phyloP scores from a whole-genome alignment of 805 yeast species.

The Starmerella vaccinii region DNA sequence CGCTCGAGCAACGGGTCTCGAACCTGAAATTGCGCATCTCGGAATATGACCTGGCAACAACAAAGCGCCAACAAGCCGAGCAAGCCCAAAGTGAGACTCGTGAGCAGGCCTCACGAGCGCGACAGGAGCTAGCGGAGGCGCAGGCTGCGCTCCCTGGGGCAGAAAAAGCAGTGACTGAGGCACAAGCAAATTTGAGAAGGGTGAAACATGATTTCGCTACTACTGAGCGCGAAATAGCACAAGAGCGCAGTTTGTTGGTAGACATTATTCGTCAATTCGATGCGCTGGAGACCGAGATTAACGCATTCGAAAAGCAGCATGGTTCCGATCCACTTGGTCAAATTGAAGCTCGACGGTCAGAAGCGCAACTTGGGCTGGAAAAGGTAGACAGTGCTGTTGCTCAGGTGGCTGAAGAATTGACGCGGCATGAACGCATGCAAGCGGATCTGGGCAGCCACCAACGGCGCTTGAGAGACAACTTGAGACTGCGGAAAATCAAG shows the following conservation, averaged over 20 bases:
- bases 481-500: conserved; percentile 1
- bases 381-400: background rate
- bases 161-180: conserved; percentile 1
- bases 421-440: background rate
- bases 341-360: background rate
- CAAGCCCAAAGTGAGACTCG: background rate
- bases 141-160: conserved; percentile 1
- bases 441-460: background rate
- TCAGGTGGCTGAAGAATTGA: background rate
- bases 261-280: conserved; percentile 4
- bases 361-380: background rate
- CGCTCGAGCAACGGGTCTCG: conserved; percentile 14
- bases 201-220: conserved; percentile 8
- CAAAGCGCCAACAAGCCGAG: conserved; percentile 1
- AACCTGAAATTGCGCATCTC: conserved; percentile 17
- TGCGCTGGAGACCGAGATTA: conserved; percentile 15
- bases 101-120: background rate
- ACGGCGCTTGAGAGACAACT: background rate
- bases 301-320: conserved; percentile 2
- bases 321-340: conserved; percentile 12
- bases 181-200: background rate
- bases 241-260: background rate
- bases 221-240: conserved; percentile 11
- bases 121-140: background rate
- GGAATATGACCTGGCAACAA: conserved; percentile 20